Evolutionary conservation across 2,329 filamentous ascomycete species (phyloP).

Genomic region (Chaetoscypha palmicola): DNA sequence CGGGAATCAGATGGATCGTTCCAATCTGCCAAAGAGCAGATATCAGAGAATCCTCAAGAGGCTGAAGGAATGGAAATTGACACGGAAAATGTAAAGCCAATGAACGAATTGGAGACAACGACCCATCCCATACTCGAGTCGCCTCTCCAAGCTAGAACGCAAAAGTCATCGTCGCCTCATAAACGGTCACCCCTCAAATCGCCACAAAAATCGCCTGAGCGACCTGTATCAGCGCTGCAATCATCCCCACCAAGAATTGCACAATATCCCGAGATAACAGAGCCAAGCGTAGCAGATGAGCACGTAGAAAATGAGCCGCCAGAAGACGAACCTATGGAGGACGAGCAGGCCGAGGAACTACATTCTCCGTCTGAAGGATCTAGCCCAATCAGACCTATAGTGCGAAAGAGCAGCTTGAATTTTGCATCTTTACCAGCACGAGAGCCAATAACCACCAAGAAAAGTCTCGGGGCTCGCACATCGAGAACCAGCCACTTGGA

Average conservation of each 20-base stretch:
- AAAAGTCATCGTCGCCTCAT: conserved; percentile 15
- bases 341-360: conserved; percentile 38
- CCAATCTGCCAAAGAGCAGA: conserved; percentile 40
- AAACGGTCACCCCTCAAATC: conserved; percentile 19
- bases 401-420: conserved; percentile 90
- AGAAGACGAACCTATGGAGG: conserved; percentile 22
- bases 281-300: conserved; percentile 8
- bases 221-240: not conserved
- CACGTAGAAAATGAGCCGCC: conserved; percentile 28
- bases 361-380: conserved; percentile 62
- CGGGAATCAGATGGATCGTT: conserved; percentile 32
- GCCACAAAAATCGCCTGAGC: conserved; percentile 8
- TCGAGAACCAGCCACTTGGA: conserved; percentile 77
- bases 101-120: conserved; percentile 1
- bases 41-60: conserved; percentile 26
- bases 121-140: conserved; percentile 15
- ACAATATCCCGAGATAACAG: not conserved
- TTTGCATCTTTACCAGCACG: conserved; percentile 89
- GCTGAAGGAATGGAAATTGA: conserved; percentile 8
- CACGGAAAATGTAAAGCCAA: conserved; percentile 2
- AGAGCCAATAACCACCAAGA: conserved; percentile 78
- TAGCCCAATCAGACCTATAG: conserved; percentile 66
- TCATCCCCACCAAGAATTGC: conserved; percentile 12
- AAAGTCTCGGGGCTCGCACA: conserved; percentile 66
- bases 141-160: conserved; percentile 17